Conservation (phyloP, 139 green algal genomes). For the Tetradesmus lagerheimii region DNA sequence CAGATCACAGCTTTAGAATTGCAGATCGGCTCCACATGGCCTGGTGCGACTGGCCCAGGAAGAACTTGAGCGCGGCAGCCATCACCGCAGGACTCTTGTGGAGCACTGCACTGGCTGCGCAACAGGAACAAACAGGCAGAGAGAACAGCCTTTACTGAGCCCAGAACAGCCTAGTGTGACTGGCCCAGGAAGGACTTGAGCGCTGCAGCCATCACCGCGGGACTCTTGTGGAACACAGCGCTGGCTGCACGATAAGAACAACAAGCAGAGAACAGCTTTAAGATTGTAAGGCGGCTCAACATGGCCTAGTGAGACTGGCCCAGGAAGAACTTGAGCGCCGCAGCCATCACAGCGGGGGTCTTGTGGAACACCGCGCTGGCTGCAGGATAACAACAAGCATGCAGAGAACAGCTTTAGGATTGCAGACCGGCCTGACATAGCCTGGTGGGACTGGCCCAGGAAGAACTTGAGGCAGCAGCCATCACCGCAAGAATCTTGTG, state of each 20-base stretch:
- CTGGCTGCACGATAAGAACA: conserved; percentile 56
- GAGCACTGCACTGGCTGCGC: conserved; percentile 72
- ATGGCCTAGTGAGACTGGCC: no score
- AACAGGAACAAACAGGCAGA: neutral
- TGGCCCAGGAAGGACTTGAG: conserved; percentile 98
- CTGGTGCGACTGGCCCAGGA: conserved; percentile 86
- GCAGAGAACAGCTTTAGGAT: no score
- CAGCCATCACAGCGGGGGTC: no score
- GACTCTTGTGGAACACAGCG: conserved; percentile 79
- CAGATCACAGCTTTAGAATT: no score
- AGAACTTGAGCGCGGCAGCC: conserved; percentile 97
- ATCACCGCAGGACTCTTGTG: conserved; percentile 82
- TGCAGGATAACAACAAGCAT: no score
- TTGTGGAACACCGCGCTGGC: no score
- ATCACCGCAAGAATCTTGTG: conserved; percentile 82
- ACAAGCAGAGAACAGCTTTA: no score
- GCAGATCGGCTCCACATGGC: no score
- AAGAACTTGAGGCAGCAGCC: conserved; percentile 98
- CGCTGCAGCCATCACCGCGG: conserved; percentile 79
- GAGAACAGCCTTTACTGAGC: no score
- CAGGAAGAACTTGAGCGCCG: no score
- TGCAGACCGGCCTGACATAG: no score
- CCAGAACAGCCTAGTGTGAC: neutral
- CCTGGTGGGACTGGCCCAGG: conserved; percentile 81
- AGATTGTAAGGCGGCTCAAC: no score